A percentile compares a stretch with the other conserved stretches of the same genome.
Conservation (phyloP, 2,329 filamentous ascomycete species). For the Calycina marina region DNA sequence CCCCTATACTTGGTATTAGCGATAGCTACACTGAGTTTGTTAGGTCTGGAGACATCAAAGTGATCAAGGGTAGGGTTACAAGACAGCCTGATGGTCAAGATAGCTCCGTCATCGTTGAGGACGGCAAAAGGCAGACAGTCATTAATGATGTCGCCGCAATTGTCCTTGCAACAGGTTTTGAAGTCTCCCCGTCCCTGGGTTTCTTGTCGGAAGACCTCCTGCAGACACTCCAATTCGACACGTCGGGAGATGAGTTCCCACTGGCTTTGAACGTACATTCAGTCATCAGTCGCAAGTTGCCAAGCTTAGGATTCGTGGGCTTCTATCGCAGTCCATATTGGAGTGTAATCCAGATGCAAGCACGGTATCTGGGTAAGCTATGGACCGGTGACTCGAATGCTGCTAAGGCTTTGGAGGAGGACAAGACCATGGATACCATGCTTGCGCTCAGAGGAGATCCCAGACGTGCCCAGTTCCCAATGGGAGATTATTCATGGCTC, state of each 20-base stretch:
- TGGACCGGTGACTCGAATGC: conserved; percentile 31
- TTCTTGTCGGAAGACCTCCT: conserved; percentile 47
- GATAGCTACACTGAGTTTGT: conserved; percentile 64
- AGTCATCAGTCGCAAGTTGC: conserved; percentile 43
- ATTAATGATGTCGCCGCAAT: conserved; percentile 49
- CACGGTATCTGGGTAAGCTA: conserved; percentile 46
- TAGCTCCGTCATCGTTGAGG: conserved; percentile 18
- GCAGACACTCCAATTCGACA: conserved; percentile 40
- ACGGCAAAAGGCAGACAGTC: conserved; percentile 14
- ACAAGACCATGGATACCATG: conserved; percentile 15
- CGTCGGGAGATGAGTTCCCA: conserved; percentile 32
- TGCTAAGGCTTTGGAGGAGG: conserved; percentile 14
- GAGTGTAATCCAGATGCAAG: conserved; percentile 81
- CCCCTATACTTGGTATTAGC: conserved; percentile 53
- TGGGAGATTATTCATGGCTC: conserved; percentile 66
- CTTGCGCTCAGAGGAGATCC: conserved; percentile 17
- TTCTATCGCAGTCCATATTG: conserved; percentile 78
- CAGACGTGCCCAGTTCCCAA: conserved; percentile 56
- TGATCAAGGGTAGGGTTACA: conserved; percentile 20
- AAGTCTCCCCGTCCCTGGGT: conserved; percentile 44
- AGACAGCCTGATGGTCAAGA: not conserved
- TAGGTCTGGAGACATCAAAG: conserved; percentile 42
- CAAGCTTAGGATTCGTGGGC: conserved; percentile 62
- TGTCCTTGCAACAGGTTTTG: conserved; percentile 64
- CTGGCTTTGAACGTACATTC: conserved; percentile 54